Conservation (phyloP, 192 early-diverging fungal genomes). For the Endogone sp. region DNA sequence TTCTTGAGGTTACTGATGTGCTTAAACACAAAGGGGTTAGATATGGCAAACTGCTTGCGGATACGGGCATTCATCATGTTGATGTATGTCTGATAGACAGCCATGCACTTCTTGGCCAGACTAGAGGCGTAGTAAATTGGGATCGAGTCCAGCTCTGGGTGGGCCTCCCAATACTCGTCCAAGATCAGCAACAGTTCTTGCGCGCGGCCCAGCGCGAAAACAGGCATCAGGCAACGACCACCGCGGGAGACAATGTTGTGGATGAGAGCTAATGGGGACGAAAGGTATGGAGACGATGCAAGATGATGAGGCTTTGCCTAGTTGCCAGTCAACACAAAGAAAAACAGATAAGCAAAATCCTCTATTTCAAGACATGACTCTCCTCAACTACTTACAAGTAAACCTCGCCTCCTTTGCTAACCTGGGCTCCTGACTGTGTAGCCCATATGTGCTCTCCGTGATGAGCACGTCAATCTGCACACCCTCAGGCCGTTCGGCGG, state of each 20-base stretch:
- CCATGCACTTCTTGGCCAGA: slow-evolving; percentile 96
- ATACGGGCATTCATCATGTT: slow-evolving; percentile 98
- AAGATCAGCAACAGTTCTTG: slow-evolving; percentile 96
- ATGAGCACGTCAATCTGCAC: slow-evolving; percentile 89
- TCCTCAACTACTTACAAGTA: slow-evolving; percentile 47
- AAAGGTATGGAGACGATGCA: neutral
- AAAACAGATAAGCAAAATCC: neutral
- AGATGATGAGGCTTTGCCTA: neutral
- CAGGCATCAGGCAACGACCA: slow-evolving; percentile 92
- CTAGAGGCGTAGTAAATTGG: slow-evolving; percentile 95
- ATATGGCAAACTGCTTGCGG: slow-evolving; percentile 77
- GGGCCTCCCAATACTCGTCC: slow-evolving; percentile 95
- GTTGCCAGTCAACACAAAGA: neutral
- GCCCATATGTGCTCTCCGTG: slow-evolving; percentile 94
- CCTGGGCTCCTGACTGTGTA: slow-evolving; percentile 95
- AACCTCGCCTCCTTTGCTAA: slow-evolving; percentile 87
- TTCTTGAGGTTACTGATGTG: slow-evolving; percentile 90
- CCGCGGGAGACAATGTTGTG: slow-evolving; percentile 82
- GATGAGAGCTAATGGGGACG: slow-evolving; percentile 43
- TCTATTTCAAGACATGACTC: neutral
- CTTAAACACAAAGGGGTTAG: slow-evolving; percentile 96
- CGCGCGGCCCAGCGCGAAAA: slow-evolving; percentile 95
- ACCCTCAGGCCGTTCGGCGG: slow-evolving; percentile 85
- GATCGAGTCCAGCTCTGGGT: slow-evolving; percentile 83
- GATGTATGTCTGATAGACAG: slow-evolving; percentile 94